A percentile compares a stretch with the other conserved stretches of the same genome.
Conservation (phyloP, 1,284 basidiomycete species). For the Anthracocystis walkeri region DNA sequence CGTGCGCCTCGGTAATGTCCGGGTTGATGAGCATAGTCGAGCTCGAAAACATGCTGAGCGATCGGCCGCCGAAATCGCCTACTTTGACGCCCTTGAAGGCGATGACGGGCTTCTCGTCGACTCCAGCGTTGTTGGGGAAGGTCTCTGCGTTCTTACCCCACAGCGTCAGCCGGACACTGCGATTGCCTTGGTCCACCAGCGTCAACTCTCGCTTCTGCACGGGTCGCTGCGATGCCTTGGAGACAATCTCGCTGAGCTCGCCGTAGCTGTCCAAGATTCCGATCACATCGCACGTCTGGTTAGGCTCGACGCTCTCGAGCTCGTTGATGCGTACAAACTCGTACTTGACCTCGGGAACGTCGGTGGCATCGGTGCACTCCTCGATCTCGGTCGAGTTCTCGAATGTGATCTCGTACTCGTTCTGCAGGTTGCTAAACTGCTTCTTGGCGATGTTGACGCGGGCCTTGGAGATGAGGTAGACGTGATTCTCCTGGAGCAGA, state of each 20-base stretch:
- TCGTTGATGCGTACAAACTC: conserved; percentile 66
- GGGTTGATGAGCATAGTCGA: conserved; percentile 76
- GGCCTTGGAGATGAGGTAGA: conserved; percentile 90
- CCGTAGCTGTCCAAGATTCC: conserved; percentile 63
- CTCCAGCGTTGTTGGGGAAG: conserved; percentile 72
- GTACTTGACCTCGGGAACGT: conserved; percentile 69
- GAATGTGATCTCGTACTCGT: conserved; percentile 95
- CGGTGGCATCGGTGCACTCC: conserved; percentile 63
- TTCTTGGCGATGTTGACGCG: conserved; percentile 96
- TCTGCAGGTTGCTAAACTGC: conserved; percentile 89
- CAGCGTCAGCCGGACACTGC: conserved; percentile 85
- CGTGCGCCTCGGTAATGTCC: conserved; percentile 86
- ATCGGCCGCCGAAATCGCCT: conserved; percentile 87
- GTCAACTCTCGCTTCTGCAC: conserved; percentile 71
- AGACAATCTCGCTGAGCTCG: conserved; percentile 65
- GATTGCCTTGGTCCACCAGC: conserved; percentile 86
- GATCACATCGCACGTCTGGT: conserved; percentile 70
- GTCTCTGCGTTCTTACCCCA: conserved; percentile 97
- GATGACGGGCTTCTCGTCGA: conserved; percentile 65
- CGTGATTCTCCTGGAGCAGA: conserved; percentile 88
- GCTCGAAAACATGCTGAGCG: conserved; percentile 79
- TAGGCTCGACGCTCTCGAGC: conserved; percentile 65
- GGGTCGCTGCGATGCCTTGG: conserved; percentile 67
- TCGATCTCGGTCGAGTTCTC: conserved; percentile 74
- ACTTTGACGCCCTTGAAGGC: conserved; percentile 97